phyloP scores from a whole-genome alignment of 2,329 filamentous ascomycete genomes.

The Pseudofabraea citricarpa region DNA sequence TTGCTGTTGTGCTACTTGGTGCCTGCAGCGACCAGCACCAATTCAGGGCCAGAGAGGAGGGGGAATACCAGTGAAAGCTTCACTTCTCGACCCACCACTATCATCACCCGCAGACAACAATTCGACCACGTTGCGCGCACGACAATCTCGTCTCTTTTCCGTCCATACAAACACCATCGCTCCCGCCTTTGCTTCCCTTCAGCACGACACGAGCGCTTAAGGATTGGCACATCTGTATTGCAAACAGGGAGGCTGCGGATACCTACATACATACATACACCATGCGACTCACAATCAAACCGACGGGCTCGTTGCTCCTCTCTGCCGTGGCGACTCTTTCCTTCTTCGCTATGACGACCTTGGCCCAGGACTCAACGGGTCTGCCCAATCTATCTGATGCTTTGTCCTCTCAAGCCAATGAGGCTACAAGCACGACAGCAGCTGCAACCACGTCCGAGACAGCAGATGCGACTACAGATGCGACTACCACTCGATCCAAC shows the following conservation, averaged over 20 bases:
- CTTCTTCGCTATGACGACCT: slow-evolving; percentile 13
- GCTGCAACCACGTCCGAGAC: slow-evolving; percentile 14
- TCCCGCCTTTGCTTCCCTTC: too few species aligned
- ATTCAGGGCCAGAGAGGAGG: too few species aligned
- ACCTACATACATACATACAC: slow-evolving; percentile 6
- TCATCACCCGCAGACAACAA: too few species aligned
- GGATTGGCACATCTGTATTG: neutral
- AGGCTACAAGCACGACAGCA: slow-evolving; percentile 10
- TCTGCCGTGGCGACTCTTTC: slow-evolving; percentile 13
- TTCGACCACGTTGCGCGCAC: too few species aligned
- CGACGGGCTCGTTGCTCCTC: slow-evolving; percentile 5
- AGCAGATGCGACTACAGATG: slow-evolving; percentile 9
- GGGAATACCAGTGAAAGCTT: too few species aligned
- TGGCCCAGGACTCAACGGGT: slow-evolving; percentile 5
- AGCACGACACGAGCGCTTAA: too few species aligned
- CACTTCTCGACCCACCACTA: too few species aligned
- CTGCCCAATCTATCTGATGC: slow-evolving; percentile 18
- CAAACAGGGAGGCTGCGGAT: neutral
- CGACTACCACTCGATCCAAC: slow-evolving; percentile 4
- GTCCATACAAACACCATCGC: too few species aligned
- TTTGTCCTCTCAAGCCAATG: slow-evolving; percentile 16
- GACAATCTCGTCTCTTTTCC: too few species aligned
- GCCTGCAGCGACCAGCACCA: neutral
- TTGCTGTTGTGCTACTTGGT: neutral
- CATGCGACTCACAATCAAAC: slow-evolving; percentile 15